A percentile compares a stretch with the other conserved stretches of the same genome.
Evolutionary conservation across 1,284 basidiomycete species (phyloP).

Genomic region (Fomitopsis pinicola): DNA sequence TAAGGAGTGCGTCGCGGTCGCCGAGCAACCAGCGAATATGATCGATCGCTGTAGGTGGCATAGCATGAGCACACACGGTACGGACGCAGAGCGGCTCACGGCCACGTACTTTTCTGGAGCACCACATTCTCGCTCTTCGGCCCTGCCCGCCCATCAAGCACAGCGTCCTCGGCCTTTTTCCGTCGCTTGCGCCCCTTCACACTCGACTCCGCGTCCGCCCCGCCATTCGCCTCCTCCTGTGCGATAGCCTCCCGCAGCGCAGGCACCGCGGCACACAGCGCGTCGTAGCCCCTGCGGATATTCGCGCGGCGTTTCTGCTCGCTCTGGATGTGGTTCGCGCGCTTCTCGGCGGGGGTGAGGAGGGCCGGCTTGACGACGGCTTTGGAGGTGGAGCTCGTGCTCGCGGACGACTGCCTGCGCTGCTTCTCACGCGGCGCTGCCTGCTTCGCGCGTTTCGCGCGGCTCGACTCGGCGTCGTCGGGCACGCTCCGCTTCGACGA

Average conservation of each 20-base stretch:
- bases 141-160: conserved; percentile 74
- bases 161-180: conserved; percentile 44
- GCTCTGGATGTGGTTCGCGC: conserved; percentile 89
- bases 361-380: conserved; percentile 26
- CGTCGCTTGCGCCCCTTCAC: conserved; percentile 12
- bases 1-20: conserved; percentile 50
- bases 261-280: conserved; percentile 78
- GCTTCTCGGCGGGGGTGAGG: conserved; percentile 69
- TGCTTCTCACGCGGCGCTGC: conserved; percentile 12
- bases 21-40: conserved; percentile 64
- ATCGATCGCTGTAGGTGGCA: conserved; percentile 64
- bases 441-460: conserved; percentile 18
- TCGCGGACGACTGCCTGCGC: conserved; percentile 7
- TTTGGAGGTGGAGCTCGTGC: conserved; percentile 4
- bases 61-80: neutral
- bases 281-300: conserved; percentile 84
- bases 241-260: conserved; percentile 71
- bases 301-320: conserved; percentile 91
- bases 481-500: conserved; percentile 19
- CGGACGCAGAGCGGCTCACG: conserved; percentile 1
- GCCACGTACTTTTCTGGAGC: conserved; percentile 69
- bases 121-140: conserved; percentile 85
- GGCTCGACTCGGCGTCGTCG: conserved; percentile 12
- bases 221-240: conserved; percentile 45
- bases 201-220: conserved; percentile 11